A percentile compares a stretch with the other conserved stretches of the same genome.
Conservation (phyloP, 1,139 yeast genomes). For the Suhomyces terraborum region DNA sequence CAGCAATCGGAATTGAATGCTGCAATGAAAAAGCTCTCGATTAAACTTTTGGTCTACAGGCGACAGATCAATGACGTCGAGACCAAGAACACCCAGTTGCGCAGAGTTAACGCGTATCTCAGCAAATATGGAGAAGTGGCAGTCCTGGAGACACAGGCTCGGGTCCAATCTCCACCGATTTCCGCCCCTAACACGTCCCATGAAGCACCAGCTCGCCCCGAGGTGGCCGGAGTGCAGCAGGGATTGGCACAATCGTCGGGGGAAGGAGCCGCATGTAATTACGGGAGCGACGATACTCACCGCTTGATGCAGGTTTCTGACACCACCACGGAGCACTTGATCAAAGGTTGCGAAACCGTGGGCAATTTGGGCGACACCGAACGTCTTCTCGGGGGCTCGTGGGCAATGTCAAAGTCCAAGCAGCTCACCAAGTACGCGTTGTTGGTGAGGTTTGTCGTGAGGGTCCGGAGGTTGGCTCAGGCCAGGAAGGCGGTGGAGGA, state of each 20-base stretch:
- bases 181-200: neutral
- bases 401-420: neutral
- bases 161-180: neutral
- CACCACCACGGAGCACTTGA: conserved; percentile 1
- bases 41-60: conserved; percentile 14
- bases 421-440: conserved; percentile 2
- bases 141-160: neutral
- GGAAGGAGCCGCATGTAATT: neutral
- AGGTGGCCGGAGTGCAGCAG: neutral
- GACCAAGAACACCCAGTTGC: conserved; percentile 13
- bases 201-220: neutral
- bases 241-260: neutral
- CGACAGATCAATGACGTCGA: conserved; percentile 14
- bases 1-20: conserved; percentile 6
- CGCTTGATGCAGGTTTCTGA: conserved; percentile 3
- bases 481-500: neutral
- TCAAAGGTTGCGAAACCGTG: neutral
- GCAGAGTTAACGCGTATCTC: conserved; percentile 11
- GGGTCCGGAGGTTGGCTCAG: conserved; percentile 1
- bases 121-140: neutral
- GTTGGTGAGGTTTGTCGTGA: conserved; percentile 1
- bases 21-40: conserved; percentile 12
- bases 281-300: conserved; percentile 2
- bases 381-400: conserved; percentile 1
- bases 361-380: conserved; percentile 3